A percentile compares a stretch with the other conserved stretches of the same genome.
Conservation (phyloP, 2,329 filamentous ascomycete genomes). For the Hypoxylon sp. region DNA sequence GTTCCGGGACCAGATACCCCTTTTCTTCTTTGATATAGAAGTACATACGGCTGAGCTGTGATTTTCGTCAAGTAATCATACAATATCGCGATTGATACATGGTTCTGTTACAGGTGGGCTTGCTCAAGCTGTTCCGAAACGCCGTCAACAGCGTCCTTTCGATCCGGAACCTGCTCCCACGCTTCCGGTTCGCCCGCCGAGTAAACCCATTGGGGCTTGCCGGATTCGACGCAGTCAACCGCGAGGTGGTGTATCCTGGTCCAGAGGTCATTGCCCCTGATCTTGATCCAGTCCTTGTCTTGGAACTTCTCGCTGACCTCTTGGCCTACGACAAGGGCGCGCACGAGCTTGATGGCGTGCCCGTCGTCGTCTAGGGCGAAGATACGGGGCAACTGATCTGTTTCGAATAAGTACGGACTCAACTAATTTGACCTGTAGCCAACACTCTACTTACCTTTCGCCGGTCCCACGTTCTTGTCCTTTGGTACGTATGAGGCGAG, state of each 20-base stretch:
- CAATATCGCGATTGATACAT: neutral
- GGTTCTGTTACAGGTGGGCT: constrained; percentile 15
- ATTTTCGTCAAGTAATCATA: neutral
- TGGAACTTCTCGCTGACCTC: constrained; percentile 56
- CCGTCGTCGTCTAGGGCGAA: constrained; percentile 74
- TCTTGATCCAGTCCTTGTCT: constrained; percentile 57
- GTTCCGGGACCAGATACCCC: no score
- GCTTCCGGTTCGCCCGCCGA: constrained; percentile 70
- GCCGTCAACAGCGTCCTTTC: neutral
- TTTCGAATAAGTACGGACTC: neutral
- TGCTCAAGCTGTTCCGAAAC: constrained; percentile 26
- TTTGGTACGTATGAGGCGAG: constrained; percentile 68
- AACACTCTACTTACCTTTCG: constrained; percentile 52
- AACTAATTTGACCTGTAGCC: neutral
- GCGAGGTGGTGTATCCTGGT: constrained; percentile 66
- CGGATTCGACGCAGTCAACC: constrained; percentile 66
- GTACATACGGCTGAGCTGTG: neutral
- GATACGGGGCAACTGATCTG: constrained; percentile 58
- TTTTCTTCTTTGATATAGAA: no score
- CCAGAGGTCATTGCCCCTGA: constrained; percentile 69
- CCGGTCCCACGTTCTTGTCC: constrained; percentile 47
- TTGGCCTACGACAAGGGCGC: constrained; percentile 73
- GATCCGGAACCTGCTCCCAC: constrained; percentile 58
- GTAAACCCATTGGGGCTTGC: constrained; percentile 65
- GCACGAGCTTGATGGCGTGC: constrained; percentile 78